Percentiles rank a stretch among this genome's conserved stretches.
Conservation (phyloP, 108 stramenopile species). For the Discostella pseudostelligera region DNA sequence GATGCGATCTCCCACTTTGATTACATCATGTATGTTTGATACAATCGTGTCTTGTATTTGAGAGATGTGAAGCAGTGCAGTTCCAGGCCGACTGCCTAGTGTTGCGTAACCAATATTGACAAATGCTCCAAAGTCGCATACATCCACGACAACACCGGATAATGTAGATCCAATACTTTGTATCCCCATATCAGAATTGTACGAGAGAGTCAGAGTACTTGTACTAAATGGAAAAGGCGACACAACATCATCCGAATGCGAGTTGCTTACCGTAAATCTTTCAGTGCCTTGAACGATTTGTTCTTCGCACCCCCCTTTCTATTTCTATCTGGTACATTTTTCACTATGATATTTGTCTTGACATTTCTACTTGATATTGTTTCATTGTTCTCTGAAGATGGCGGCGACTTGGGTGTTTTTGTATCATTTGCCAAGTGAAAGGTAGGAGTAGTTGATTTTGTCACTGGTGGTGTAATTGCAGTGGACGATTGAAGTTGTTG, state of each 20-base stretch:
- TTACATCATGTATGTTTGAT: conserved; percentile 18
- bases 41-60: conserved; percentile 37
- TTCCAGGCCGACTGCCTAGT: conserved; percentile 29
- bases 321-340: neutral
- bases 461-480: neutral
- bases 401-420: neutral
- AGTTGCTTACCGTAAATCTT: conserved; percentile 22
- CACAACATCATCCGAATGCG: neutral
- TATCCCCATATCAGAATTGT: neutral
- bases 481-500: neutral
- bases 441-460: neutral
- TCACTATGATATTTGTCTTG: neutral
- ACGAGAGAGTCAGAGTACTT: neutral
- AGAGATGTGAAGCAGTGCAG: conserved; percentile 47
- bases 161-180: conserved; percentile 29
- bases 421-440: neutral
- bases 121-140: conserved; percentile 44
- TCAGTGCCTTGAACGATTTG: conserved; percentile 32
- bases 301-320: neutral
- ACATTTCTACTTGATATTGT: conserved; percentile 14
- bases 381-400: neutral
- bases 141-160: conserved; percentile 33
- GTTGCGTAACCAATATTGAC: conserved; percentile 45
- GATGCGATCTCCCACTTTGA: conserved; percentile 29
- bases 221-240: neutral